Percentiles rank a stretch among this genome's conserved stretches.
phyloP scores from a whole-genome alignment of 805 yeast genomes.

The Barnettozyma sucrosica region DNA sequence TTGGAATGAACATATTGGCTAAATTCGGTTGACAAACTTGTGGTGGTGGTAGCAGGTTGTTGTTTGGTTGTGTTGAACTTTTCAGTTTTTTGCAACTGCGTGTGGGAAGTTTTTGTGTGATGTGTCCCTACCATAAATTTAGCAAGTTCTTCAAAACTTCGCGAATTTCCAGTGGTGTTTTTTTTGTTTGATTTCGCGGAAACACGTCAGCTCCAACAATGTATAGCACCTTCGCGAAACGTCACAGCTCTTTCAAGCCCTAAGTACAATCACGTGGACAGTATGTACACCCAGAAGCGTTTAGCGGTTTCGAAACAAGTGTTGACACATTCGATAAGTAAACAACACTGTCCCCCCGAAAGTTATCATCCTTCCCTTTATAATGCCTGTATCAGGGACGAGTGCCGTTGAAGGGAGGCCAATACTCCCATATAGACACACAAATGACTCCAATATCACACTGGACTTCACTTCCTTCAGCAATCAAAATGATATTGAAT shows the following conservation, averaged over 20 bases:
- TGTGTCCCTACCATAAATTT: conserved; percentile 16
- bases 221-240: neutral
- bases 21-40: conserved; percentile 14
- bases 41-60: conserved; percentile 1
- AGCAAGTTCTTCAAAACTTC: neutral
- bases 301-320: neutral
- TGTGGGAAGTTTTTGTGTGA: conserved; percentile 10
- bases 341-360: no score
- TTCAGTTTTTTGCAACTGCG: conserved; percentile 19
- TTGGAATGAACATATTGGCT: conserved; percentile 90
- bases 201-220: neutral
- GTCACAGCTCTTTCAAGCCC: neutral
- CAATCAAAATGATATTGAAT: conserved; percentile 2
- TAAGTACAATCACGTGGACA: neutral
- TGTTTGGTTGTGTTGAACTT: conserved; percentile 8
- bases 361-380: neutral
- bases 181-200: neutral
- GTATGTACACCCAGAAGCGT: neutral
- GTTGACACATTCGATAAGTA: neutral
- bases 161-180: conserved; percentile 1
- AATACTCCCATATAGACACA: neutral
- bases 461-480: conserved; percentile 2
- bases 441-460: neutral
- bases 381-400: neutral
- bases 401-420: neutral